These are phyloP conservation scores for Sonneratia caseolaris DNA, from an alignment of 345 rosid species.

Conservation along the genomic window DNA sequence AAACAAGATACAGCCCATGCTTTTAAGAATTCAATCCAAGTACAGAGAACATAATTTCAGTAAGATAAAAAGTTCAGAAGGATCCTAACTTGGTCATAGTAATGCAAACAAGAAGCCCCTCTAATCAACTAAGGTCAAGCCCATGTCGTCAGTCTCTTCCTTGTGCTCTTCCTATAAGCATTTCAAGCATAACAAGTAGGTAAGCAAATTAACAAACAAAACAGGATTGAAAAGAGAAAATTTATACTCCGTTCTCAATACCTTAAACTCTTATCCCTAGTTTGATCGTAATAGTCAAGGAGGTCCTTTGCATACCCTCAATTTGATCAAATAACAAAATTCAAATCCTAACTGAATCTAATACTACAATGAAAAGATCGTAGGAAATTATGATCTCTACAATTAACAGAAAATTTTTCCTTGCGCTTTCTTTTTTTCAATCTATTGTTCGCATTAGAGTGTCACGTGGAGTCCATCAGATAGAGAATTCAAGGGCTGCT, in stretches of 20 bases:
- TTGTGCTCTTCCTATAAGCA: neutral
- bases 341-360: too few relatives aligned
- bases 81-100: neutral
- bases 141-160: neutral
- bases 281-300: too few relatives aligned
- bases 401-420: neutral
- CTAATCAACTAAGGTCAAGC: constrained; percentile 7
- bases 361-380: neutral
- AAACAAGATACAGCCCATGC: neutral
- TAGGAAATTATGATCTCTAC: neutral
- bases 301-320: neutral
- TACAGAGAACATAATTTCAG: neutral
- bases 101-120: neutral
- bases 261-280: neutral
- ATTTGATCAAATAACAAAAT: neutral
- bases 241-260: too few relatives aligned
- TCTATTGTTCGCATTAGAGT: neutral
- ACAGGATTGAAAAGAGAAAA: neutral
- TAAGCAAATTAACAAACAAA: neutral
- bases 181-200: neutral
- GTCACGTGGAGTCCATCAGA: neutral
- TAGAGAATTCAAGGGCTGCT: neutral
- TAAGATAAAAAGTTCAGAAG: neutral
- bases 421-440: too few relatives aligned
- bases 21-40: too few relatives aligned